Evolutionary conservation across 345 rosid species (phyloP), one percentile per base, ranked within the genome.

Genomic region (Hevea brasiliensis): DNA sequence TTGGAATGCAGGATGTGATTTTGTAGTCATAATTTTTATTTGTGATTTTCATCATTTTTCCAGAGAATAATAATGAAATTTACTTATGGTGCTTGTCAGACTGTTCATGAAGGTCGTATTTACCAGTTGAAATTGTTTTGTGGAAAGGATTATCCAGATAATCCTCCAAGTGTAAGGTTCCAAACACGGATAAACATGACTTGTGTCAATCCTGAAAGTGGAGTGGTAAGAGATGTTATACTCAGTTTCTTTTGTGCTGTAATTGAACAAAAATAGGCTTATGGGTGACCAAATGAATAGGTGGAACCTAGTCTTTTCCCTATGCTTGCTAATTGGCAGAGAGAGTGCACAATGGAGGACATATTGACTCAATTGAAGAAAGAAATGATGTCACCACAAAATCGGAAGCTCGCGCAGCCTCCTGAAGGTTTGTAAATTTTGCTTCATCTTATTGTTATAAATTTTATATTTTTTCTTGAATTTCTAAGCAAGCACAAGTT

Each of bases 41-140:
- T 63, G 14, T 73, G 61, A 40, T 65, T 77, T 61, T 42, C 15
- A 66, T 67, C n/a, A 7, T 45, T 48, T 42, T 21, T 9, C 29
- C 47, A 60, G 24, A 53, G 57, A 72, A 45, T 26, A 53, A 57
- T 71, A 53, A 63, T 56, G 14, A 65, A 47, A 51, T 67, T n/a
- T 61, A 37, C 40, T 71, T 15, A 40, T 81, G 48, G 56, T 70
- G 51, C 72, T 57, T 80, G 54, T 67, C 89, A 90, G 96, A 86
- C 93, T 82, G 91, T 90, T 61, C 96, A 90, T 21, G 93, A 90
- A 57, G 93, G 96, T 21, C 91, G 91, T 27, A 90, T 90, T 67
- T 89, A 89, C 75, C 96, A 90, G 90, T 83, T 89, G 86, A 90
- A 90, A 71, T 76, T 90, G 77, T 87, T 90, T 70, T 90, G 93